Evolutionary conservation across 768 basidiomycete species (phyloP), one percentile per base, ranked within the genome.

Genomic region (Strobilomyces confusus): DNA sequence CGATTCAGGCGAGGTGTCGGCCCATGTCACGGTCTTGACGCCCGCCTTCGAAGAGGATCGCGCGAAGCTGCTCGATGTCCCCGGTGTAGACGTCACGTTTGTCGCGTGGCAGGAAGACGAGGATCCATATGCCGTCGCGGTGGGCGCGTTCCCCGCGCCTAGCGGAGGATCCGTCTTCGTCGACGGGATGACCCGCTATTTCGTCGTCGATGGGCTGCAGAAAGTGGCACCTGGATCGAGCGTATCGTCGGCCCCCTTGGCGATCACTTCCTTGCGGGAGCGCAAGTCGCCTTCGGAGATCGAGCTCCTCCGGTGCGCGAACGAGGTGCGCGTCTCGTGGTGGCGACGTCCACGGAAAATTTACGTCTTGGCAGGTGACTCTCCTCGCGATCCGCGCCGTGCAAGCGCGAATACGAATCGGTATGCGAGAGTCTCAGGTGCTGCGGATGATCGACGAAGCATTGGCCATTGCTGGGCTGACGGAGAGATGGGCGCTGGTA

Each of bases 11-110:
- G 53, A 64, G 2, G 62, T 78, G 19, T 58, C 61, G 33, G 71
- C 80, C 22, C 75, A 75, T 19, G 60, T 92, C 33, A 76, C 77
- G 1, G 64, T 94, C 49, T 69, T 95, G 42, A 88, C 90, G 5
- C 91, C 92, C 0, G 73, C 76, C 55, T 94, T 94, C 56, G 90
- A 95, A 66, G 77, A 77, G 12, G 78, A 82, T 0, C 80, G 91
- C 32, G 90, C 91, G 0, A 81, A 75, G 59, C 61, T 78, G 26
- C 75, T 92, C 15, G 65, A 71, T 5, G 64, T 93, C 20, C 82
- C 86, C 1, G 67, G 69, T 7, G 66, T 73, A 19, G 57, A 72
- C 30, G 72, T 80, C 26, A 62, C 68, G 17, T 87, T 76, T 54
- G 70, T 78, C 9, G 76, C 76, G 57, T 87, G 85, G 86, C 72